Evolutionary conservation across 2,329 filamentous ascomycete genomes (phyloP), one percentile per base, ranked within the genome.

Genomic region (Paracorniculantispora psalliotae): DNA sequence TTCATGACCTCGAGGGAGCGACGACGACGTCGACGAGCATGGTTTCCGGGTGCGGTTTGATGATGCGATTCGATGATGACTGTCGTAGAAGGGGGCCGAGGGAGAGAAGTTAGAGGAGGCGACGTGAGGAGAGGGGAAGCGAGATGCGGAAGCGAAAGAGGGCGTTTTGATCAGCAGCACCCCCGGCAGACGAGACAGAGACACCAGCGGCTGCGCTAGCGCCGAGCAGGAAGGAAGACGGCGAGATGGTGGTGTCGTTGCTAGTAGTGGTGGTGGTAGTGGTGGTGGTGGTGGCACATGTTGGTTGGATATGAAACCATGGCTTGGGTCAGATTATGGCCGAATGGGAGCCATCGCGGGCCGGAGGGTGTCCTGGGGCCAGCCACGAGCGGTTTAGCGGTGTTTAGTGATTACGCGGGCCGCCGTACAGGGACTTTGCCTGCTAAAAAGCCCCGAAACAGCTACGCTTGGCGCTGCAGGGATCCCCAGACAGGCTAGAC

Each of bases 1-100:
- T 30, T 57, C 54, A 57, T 57, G 54, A 49, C 54, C 53, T 56
- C 53, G 53, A 37, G 43, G 30, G 30, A 37, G 53, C 53, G 53
- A 47, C 43, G 53, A 4, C 23, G 44, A 48, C 53, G 53, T 48
- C 33, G 53, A 48, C 26, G 12, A 30, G 44, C 53, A 56, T 56
- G 30, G 23, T 56, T 48, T 21, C 44, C 26, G 44, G 44, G 39
- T 55, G 52, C 25, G 39, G 39, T 55, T 46, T 4, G 52, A 39
- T 25, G 52, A 46, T 13, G 23, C 15, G 39, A 44, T 53, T 30
- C 25, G 51, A 7, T 23, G n/a, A n/a, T 21, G 3, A 19, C 19
- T 43, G 30, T 30, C 37, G 26, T 10, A 26, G 21, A 47, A 33
- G 41, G 39, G 39, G 23, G 52, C n/a, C 28, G 30, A 12, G 23